A percentile compares a stretch with the other conserved stretches of the same genome.
Conservation (phyloP, 2,329 filamentous ascomycete species). For the Trichophyton verrucosum region DNA sequence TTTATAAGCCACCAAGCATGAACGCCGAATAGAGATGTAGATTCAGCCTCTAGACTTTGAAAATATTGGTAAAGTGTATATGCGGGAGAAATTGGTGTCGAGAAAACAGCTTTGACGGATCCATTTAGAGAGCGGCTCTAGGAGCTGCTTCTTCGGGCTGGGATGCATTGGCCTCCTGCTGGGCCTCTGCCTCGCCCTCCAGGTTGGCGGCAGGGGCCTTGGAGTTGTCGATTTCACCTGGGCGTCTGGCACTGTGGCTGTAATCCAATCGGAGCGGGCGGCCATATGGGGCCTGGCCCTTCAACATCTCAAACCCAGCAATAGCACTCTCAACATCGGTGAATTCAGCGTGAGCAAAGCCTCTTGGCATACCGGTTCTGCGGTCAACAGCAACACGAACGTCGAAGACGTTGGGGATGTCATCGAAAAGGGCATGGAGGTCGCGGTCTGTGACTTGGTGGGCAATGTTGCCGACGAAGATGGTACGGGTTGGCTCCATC, state of each 20-base stretch:
- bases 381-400: constrained; percentile 75
- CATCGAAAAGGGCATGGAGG: constrained; percentile 62
- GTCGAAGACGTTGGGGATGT: constrained; percentile 57
- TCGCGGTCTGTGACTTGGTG: constrained; percentile 78
- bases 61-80: not conserved
- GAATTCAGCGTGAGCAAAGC: constrained; percentile 79
- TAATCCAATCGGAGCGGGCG: constrained; percentile 56
- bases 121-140: not conserved
- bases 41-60: not conserved
- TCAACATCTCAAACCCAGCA: constrained; percentile 46
- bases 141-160: not conserved
- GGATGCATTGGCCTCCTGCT: not conserved
- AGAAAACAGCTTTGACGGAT: not conserved
- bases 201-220: not conserved
- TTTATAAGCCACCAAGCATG: not conserved
- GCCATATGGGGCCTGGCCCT: constrained; percentile 49
- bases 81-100: not conserved
- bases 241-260: constrained; percentile 18
- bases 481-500: constrained; percentile 43
- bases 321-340: constrained; percentile 52
- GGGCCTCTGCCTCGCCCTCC: not conserved
- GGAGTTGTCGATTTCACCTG: not conserved
- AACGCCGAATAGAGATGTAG: not conserved
- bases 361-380: constrained; percentile 64
- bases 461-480: constrained; percentile 78